Conservation (phyloP, 2,329 filamentous ascomycete species). For the Onygenales sp. region DNA sequence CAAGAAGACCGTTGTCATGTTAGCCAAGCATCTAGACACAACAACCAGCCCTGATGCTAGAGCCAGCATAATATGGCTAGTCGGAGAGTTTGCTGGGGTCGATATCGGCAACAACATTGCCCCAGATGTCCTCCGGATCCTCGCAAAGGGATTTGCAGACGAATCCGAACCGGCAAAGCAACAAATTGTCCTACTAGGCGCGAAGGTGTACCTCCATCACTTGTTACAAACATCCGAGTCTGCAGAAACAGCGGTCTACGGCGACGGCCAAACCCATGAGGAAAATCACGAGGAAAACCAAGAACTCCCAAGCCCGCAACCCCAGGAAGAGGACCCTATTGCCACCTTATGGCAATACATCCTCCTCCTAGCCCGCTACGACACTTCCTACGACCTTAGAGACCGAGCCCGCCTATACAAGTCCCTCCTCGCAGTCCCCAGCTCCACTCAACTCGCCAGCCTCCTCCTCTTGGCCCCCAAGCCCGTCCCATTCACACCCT, state of each 20-base stretch:
- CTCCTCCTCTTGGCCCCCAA: constrained; percentile 89
- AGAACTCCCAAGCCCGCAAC: constrained; percentile 16
- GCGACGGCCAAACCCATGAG: constrained; percentile 16
- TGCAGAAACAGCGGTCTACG: background rate
- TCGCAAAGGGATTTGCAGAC: constrained; percentile 72
- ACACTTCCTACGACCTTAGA: constrained; percentile 88
- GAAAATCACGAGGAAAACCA: constrained; percentile 17
- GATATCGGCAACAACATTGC: constrained; percentile 82
- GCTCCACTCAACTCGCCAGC: constrained; percentile 71
- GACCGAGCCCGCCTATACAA: constrained; percentile 86
- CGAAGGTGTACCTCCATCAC: constrained; percentile 93
- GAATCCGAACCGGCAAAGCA: constrained; percentile 81
- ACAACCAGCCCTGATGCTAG: constrained; percentile 79
- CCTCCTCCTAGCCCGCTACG: constrained; percentile 77
- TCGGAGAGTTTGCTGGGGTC: constrained; percentile 81
- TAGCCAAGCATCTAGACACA: constrained; percentile 85
- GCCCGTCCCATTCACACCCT: constrained; percentile 81
- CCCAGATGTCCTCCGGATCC: constrained; percentile 78
- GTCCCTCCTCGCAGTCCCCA: constrained; percentile 66
- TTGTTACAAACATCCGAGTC: constrained; percentile 45
- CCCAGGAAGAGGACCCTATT: constrained; percentile 49
- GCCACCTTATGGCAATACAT: constrained; percentile 75
- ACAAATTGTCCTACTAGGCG: constrained; percentile 83
- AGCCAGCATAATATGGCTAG: constrained; percentile 94
- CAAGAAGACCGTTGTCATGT: constrained; percentile 70